Base-by-base conservation (phyloP, 2,329 filamentous ascomycete species). In the Colletotrichum siamense region DNA sequence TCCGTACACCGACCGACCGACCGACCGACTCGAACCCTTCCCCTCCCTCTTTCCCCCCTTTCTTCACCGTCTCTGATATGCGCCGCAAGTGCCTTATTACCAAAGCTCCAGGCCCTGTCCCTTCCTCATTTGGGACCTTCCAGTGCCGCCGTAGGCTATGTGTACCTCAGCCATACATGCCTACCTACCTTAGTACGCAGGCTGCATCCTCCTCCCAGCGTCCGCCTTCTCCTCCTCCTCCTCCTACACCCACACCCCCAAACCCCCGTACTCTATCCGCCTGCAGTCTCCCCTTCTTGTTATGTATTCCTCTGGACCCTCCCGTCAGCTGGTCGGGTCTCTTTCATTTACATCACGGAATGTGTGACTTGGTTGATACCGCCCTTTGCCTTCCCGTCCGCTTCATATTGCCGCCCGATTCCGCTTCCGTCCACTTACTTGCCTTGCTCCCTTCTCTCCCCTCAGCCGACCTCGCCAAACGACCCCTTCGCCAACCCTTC, bases 301-400 rank as follows among this genome's bases (percentile, higher is more conserved):
- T 73, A 73, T 49, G 22, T 36, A 24, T 57, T 61, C 44, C 57
- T 39, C 39, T 39, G 18, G 63, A 69, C 64, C 70, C 64, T 61
- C 68, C 66, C 22, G 63, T 64, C 70, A 64, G 57, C 32, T 70
- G 44, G 39, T 57, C 57, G 18, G 57, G 64, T 34, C 64, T 73
- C 64, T 73, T 68, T 73, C 39, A 73, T 69, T 63, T 69, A 57
- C 73, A 73, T 69, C 63, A n/a, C 70, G 63, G 64, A 76, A 76
- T 76, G 73, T 49, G 64, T 73, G 69, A 65, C 70, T 52, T 39
- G 64, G 49, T 64, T 69, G 44, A 76, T 59, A 73, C 64, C 57
- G 22, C 73, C 44, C n/a, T 59, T 57, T 69, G 39, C 39, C 39
- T n/a, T 49, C 28, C 44, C 18, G 55, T 70, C 68, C 55, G n/a